Evolutionary conservation across 306 rosid species (phyloP).

Genomic region (Glycine tomentella): DNA sequence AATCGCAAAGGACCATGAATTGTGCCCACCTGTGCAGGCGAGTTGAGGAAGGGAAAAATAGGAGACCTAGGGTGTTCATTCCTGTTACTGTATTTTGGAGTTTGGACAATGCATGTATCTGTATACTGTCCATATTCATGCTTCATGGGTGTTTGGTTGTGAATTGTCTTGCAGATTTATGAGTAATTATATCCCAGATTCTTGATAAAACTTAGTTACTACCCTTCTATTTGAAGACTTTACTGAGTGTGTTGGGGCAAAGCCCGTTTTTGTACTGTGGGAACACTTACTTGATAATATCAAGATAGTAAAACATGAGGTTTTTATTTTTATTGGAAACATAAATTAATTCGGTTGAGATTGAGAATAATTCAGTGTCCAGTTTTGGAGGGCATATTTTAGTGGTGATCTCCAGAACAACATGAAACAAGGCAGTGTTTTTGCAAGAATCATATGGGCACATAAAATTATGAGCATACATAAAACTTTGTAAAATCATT

Average conservation of each 20-base stretch:
- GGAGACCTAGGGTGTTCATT: too few relatives aligned
- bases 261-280: too few relatives aligned
- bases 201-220: neutral
- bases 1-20: too few relatives aligned
- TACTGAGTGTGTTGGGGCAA: too few relatives aligned
- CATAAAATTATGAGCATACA: neutral
- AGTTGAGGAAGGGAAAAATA: too few relatives aligned
- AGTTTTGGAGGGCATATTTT: conserved; percentile 6
- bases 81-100: neutral
- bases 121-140: neutral
- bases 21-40: too few relatives aligned
- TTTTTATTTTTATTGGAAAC: conserved; percentile 8
- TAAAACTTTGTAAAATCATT: neutral
- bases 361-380: conserved; percentile 22
- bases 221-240: neutral
- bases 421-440: neutral
- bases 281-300: conserved; percentile 1
- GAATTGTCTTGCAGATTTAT: neutral
- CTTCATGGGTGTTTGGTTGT: conserved; percentile 19
- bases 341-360: conserved; percentile 12
- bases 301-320: neutral
- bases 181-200: neutral
- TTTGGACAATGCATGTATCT: neutral
- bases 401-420: neutral
- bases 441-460: neutral